These are phyloP conservation scores for Rubia occidens DNA, from an alignment of 305 asterid genomes.

Conservation along the genomic window DNA sequence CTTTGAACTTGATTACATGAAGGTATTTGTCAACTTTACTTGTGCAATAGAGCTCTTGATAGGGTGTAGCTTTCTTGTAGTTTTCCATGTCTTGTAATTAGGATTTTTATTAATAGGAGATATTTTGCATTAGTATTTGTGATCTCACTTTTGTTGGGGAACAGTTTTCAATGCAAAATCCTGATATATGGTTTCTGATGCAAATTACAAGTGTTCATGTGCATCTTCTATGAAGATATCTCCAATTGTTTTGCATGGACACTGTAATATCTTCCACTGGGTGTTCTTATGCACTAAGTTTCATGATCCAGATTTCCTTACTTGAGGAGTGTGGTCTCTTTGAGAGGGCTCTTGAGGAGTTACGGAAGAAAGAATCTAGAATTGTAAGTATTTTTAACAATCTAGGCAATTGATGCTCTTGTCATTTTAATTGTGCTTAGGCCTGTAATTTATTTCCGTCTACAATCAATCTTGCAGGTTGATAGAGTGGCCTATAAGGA, in stretches of 20 bases:
- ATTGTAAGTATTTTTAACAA: conserved; percentile 47
- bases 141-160: background rate
- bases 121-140: background rate
- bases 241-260: background rate
- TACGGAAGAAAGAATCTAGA: conserved; percentile 72
- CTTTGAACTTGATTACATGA: background rate
- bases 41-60: background rate
- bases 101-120: background rate
- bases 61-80: background rate
- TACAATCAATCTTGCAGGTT: conserved; percentile 38
- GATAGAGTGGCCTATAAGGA: conserved; percentile 79
- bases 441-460: conserved; percentile 5
- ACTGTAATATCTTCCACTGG: background rate
- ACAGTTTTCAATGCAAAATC: no score
- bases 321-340: conserved; percentile 81
- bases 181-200: background rate
- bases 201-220: conserved; percentile 2
- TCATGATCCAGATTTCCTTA: conserved; percentile 56
- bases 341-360: conserved; percentile 87
- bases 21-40: background rate
- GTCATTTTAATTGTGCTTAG: background rate
- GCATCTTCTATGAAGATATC: background rate
- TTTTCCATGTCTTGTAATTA: background rate
- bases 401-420: background rate
- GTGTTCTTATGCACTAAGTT: conserved; percentile 8